Evolutionary conservation across 768 basidiomycete genomes (phyloP).

Genomic region (Termitomyces eurrhizus): DNA sequence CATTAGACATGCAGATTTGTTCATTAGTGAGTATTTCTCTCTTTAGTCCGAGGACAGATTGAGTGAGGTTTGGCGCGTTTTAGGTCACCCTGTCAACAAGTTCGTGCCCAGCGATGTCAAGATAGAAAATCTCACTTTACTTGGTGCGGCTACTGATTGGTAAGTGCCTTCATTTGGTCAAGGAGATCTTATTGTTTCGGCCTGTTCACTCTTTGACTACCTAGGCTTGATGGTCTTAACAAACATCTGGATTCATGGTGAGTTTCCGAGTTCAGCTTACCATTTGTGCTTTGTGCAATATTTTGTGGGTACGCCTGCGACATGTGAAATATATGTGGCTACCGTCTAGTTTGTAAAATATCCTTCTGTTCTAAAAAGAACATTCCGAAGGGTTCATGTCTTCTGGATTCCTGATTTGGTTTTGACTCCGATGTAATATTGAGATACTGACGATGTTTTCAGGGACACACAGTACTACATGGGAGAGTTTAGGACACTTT

Average conservation of each 20-base stretch:
- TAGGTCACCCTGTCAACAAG: conserved; percentile 86
- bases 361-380: neutral
- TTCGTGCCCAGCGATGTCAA: conserved; percentile 90
- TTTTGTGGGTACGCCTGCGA: neutral
- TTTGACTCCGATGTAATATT: neutral
- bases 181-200: neutral
- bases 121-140: conserved; percentile 60
- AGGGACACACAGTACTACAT: conserved; percentile 86
- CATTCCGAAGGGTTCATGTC: neutral
- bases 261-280: conserved; percentile 1
- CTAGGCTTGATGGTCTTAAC: conserved; percentile 90
- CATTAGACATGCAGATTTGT: conserved; percentile 85
- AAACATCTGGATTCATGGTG: conserved; percentile 73
- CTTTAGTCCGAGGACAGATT: neutral
- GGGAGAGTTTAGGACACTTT: conserved; percentile 80
- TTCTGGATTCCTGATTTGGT: neutral
- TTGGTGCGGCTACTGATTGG: conserved; percentile 88
- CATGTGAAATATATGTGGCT: neutral
- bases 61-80: neutral
- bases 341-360: no score
- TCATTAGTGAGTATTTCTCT: conserved; percentile 59
- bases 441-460: neutral
- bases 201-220: neutral
- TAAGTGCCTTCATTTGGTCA: conserved; percentile 27
- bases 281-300: neutral